Base-by-base conservation (phyloP, 2,329 filamentous ascomycete genomes). In the Curvularia sp. region DNA sequence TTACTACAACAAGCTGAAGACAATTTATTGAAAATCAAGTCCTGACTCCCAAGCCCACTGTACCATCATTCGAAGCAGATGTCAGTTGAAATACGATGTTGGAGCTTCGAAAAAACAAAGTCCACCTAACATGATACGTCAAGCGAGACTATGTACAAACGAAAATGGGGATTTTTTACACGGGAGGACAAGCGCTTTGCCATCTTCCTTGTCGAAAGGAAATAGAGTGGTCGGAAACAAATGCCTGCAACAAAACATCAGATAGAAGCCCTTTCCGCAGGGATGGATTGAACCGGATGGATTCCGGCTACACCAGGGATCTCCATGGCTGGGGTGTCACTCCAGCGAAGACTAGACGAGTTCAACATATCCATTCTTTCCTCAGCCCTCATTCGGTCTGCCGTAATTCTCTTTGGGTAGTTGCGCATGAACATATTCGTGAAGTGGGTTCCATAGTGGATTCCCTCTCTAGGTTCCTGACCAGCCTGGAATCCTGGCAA, bases 341-440 rank as follows among this genome's bases (percentile, higher is more conserved):
- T 38, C 35, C 35, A 38, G 15, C 28, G 53, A 2, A 59, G 53
- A 5, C 24, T 46, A 7, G 57, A 47, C n/a, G 53, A 52, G 8
- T 59, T 33, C 20, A 59, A 44, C 15, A 59, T 18, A 2, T 42
- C 42, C 57, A 59, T 56, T 15, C 57, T 52, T 7, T 35, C 42
- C 30, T 59, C 57, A 13, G 53, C 53, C 28, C 18, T 56, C 42
- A 59, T 59, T 0, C 53, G 28, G 2, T 55, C 28, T 13, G 57
- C 57, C 9, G 53, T 59, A 3, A 59, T 52, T 2, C 57, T 50
- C 30, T 55, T 22, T 5, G 57, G 57, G n/a, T 59, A 59, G 33
- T 59, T 59, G 15, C 57, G 53, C 57, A 59, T 59, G 9, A 59
- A 59, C 57, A 59, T 59, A 48, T 59, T 59, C 7, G 57, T 59